Conservation (phyloP, 257 asterid species). For the Solanum habrochaites region DNA sequence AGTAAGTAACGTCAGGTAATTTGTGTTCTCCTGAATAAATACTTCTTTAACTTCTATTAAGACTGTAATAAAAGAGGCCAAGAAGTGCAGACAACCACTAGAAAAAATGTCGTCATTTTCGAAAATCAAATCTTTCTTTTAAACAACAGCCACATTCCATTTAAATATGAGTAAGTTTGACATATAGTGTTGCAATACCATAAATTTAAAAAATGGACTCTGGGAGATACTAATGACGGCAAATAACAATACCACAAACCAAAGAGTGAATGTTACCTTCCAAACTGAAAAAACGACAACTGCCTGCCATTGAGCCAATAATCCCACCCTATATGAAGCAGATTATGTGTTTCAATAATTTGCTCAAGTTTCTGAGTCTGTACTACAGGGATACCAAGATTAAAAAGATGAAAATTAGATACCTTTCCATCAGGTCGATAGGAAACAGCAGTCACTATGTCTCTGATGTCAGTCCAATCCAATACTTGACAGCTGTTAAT, state of each 20-base stretch:
- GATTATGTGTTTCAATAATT: background rate
- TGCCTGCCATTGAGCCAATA: constrained; percentile 66
- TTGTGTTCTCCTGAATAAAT: background rate
- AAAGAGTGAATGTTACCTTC: constrained; percentile 42
- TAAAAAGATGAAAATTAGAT: background rate
- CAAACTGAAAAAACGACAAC: constrained; percentile 52
- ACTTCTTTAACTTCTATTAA: background rate
- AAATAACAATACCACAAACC: background rate
- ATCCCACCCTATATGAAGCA: constrained; percentile 56
- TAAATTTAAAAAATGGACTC: background rate
- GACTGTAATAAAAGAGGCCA: background rate
- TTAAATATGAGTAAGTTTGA: background rate
- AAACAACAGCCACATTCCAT: background rate
- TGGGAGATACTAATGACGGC: background rate
- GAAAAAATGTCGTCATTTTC: background rate
- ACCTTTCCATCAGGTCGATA: constrained; percentile 88
- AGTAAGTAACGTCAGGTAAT: background rate
- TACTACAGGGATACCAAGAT: background rate
- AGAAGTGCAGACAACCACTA: background rate
- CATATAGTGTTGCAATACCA: background rate
- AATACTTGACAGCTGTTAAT: constrained; percentile 56
- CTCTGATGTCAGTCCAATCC: constrained; percentile 74
- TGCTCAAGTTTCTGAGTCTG: background rate
- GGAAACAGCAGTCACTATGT: constrained; percentile 82
- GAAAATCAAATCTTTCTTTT: background rate